Percentiles rank a stretch among this genome's conserved stretches.
Evolutionary conservation across 78 protist genomes (phyloP).

Genomic region (Pigoraptor vietnamica): DNA sequence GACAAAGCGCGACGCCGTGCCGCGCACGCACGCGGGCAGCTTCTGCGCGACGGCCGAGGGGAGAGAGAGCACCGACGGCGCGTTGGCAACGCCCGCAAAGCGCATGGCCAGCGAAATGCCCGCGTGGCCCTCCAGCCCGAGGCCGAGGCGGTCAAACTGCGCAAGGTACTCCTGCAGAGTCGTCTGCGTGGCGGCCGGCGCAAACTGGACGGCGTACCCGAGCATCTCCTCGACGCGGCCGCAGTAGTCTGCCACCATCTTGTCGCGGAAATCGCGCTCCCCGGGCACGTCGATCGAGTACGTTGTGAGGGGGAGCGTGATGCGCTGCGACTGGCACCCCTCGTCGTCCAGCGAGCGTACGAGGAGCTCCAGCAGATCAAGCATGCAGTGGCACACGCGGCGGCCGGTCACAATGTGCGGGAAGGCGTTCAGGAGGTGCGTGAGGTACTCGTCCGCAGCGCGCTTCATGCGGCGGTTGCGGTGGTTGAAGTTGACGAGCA

Average conservation of each 20-base stretch:
- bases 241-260: not conserved
- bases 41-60: not conserved
- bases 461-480: slow-evolving; percentile 33
- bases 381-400: not conserved
- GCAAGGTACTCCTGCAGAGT: not conserved
- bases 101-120: not conserved
- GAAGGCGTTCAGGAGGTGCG: not conserved
- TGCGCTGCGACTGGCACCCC: not conserved
- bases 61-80: not conserved
- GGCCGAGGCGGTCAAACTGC: not conserved
- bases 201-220: not conserved
- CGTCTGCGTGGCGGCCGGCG: not conserved
- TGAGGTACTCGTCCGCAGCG: slow-evolving; percentile 46
- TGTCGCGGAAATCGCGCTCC: not conserved
- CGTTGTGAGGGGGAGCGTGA: not conserved
- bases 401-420: not conserved
- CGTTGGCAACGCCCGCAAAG: not conserved
- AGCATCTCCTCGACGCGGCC: not conserved
- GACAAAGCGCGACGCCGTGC: not conserved
- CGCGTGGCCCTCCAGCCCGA: not conserved
- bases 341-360: not conserved
- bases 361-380: not conserved
- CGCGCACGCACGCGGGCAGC: not conserved
- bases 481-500: slow-evolving; percentile 47
- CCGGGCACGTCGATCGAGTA: not conserved